Evolutionary conservation across 1,284 basidiomycete species (phyloP).

Genomic region (Sporisorium scitamineum): DNA sequence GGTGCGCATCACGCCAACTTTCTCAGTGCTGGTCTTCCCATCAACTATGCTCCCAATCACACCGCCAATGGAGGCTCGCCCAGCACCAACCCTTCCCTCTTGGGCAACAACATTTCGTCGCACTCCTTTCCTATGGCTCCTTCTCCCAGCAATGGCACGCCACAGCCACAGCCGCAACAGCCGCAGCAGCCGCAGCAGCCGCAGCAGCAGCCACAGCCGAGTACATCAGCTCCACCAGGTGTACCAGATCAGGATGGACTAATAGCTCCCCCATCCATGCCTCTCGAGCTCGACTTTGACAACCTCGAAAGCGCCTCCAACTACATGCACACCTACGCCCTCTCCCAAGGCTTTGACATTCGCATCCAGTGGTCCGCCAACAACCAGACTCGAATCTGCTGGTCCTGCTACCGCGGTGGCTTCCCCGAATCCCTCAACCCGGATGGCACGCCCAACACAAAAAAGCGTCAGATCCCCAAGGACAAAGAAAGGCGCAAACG

Average conservation of each 20-base stretch:
- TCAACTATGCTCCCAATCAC: constrained; percentile 36
- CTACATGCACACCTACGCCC: constrained; percentile 55
- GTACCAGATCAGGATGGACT: constrained; percentile 36
- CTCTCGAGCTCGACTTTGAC: constrained; percentile 53
- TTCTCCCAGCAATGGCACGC: constrained; percentile 33
- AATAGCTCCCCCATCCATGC: constrained; percentile 51
- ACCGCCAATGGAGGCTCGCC: constrained; percentile 20
- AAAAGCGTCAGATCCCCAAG: constrained; percentile 50
- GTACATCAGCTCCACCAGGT: constrained; percentile 30
- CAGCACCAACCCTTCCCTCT: constrained; percentile 25
- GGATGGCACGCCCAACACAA: constrained; percentile 49
- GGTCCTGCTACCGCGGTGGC: constrained; percentile 51
- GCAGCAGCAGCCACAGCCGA: constrained; percentile 24
- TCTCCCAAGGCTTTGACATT: constrained; percentile 54
- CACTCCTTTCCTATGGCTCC: constrained; percentile 51
- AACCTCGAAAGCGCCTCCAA: constrained; percentile 51
- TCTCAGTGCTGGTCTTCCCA: constrained; percentile 28
- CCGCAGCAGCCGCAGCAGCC: constrained; percentile 24
- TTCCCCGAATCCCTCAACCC: constrained; percentile 46
- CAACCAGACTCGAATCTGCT: constrained; percentile 53
- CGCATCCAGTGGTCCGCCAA: constrained; percentile 57
- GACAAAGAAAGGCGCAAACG: constrained; percentile 49
- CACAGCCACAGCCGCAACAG: constrained; percentile 34
- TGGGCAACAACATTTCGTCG: constrained; percentile 34
- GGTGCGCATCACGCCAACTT: constrained; percentile 33